A percentile compares a stretch with the other conserved stretches of the same genome.
These are phyloP conservation scores for Pistacia atlantica DNA, from an alignment of 345 rosid species.

Conservation along the genomic window DNA sequence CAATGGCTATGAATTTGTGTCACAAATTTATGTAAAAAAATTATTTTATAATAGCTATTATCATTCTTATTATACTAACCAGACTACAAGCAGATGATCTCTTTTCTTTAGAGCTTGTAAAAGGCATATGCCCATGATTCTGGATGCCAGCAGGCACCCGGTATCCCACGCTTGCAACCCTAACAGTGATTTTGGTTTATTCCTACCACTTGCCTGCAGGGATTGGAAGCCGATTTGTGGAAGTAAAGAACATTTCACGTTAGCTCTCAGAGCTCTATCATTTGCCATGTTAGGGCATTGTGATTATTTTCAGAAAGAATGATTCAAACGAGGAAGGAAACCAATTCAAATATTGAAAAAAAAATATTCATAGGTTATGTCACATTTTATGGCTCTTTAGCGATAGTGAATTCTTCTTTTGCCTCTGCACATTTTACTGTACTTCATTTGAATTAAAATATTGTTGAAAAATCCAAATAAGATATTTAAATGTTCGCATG, in stretches of 20 bases:
- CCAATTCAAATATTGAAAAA: neutral
- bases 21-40: no score
- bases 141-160: conserved; percentile 3
- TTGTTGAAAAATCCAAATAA: no score
- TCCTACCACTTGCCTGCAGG: conserved; percentile 16
- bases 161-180: neutral
- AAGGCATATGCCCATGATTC: neutral
- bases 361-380: neutral
- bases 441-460: no score
- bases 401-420: neutral
- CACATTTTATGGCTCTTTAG: neutral
- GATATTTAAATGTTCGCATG: no score
- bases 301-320: conserved; percentile 10
- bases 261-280: neutral
- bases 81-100: neutral
- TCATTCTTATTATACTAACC: no score
- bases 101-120: neutral
- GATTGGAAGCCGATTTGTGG: conserved; percentile 9
- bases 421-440: no score
- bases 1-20: no score
- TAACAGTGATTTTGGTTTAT: conserved; percentile 2
- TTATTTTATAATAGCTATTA: no score
- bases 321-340: neutral
- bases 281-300: neutral
- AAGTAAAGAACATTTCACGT: neutral